Percentiles rank a stretch among this genome's conserved stretches.
These are phyloP conservation scores for Paraphaeosphaeria minitans DNA, from an alignment of 2,329 filamentous ascomycete genomes.

Conservation along the genomic window DNA sequence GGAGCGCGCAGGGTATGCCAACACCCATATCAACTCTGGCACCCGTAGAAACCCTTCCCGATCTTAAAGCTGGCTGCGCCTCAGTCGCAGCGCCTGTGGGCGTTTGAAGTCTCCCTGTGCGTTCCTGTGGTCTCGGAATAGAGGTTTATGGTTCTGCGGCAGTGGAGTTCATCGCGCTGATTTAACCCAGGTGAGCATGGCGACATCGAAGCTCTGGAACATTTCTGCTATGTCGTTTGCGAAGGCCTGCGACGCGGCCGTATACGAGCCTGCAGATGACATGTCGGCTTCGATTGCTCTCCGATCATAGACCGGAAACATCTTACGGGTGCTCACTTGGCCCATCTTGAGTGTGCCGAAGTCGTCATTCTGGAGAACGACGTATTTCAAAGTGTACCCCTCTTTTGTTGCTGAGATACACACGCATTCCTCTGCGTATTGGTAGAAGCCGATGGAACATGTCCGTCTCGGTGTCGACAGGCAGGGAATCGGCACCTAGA, in stretches of 20 bases:
- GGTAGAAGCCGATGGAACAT: background rate
- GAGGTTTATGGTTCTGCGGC: background rate
- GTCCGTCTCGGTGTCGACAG: background rate
- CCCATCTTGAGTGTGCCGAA: background rate
- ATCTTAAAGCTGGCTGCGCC: background rate
- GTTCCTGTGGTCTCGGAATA: background rate
- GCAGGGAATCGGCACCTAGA: constrained; percentile 20
- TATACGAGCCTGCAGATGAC: background rate
- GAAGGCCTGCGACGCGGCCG: background rate
- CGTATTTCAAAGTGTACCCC: background rate
- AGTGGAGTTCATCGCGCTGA: background rate
- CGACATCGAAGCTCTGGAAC: background rate
- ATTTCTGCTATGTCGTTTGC: constrained; percentile 2
- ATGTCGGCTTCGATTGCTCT: background rate
- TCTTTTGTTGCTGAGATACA: background rate
- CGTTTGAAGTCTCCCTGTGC: background rate
- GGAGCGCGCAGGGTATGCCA: background rate
- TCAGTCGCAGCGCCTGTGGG: background rate
- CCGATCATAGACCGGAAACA: background rate
- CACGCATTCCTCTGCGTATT: background rate
- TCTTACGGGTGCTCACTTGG: background rate
- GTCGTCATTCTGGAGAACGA: background rate
- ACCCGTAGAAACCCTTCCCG: background rate
- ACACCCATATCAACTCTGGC: constrained; percentile 3
- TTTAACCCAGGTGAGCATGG: background rate